Conservation (phyloP, 495 filamentous ascomycete species). For the Hypoxylon cercidicola region DNA sequence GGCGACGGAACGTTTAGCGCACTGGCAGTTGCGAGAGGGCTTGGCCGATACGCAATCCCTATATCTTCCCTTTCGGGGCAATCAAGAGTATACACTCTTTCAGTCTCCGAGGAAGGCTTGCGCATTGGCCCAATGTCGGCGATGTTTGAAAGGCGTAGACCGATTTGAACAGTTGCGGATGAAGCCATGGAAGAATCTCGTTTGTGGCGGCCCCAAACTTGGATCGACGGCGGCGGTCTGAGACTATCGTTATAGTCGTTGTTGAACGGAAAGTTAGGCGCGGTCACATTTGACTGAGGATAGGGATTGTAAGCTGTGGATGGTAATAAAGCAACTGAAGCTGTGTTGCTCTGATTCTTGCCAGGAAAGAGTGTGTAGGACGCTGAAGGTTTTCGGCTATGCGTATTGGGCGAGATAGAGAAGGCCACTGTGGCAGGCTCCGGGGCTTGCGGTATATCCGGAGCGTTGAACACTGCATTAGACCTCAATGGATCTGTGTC, state of each 20-base stretch:
- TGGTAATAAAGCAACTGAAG: slow-evolving; percentile 51
- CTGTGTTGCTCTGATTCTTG: slow-evolving; percentile 40
- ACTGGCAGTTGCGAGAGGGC: slow-evolving; percentile 35
- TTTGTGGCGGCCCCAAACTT: slow-evolving; percentile 48
- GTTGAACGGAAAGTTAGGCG: slow-evolving; percentile 12
- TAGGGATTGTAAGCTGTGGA: slow-evolving; percentile 56
- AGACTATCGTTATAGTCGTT: slow-evolving; percentile 40
- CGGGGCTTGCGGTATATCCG: slow-evolving; percentile 42
- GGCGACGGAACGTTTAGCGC: slow-evolving; percentile 13
- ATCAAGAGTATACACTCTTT: slow-evolving; percentile 49
- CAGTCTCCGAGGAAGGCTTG: slow-evolving; percentile 34
- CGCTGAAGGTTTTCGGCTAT: slow-evolving; percentile 48
- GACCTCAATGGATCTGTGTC: slow-evolving; percentile 47
- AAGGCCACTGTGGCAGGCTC: slow-evolving; percentile 44
- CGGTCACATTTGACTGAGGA: slow-evolving; percentile 20
- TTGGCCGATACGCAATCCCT: slow-evolving; percentile 39
- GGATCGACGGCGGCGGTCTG: slow-evolving; percentile 52
- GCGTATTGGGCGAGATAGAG: slow-evolving; percentile 27
- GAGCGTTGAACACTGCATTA: slow-evolving; percentile 45
- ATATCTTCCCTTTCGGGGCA: slow-evolving; percentile 43
- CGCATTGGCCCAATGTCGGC: slow-evolving; percentile 51
- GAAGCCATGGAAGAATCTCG: slow-evolving; percentile 58
- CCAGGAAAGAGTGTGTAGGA: slow-evolving; percentile 57
- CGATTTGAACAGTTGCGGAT: slow-evolving; percentile 61
- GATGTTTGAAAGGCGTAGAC: slow-evolving; percentile 58